These are phyloP conservation scores for Piloderma croceum DNA, from an alignment of 768 basidiomycete genomes.

Conservation along the genomic window DNA sequence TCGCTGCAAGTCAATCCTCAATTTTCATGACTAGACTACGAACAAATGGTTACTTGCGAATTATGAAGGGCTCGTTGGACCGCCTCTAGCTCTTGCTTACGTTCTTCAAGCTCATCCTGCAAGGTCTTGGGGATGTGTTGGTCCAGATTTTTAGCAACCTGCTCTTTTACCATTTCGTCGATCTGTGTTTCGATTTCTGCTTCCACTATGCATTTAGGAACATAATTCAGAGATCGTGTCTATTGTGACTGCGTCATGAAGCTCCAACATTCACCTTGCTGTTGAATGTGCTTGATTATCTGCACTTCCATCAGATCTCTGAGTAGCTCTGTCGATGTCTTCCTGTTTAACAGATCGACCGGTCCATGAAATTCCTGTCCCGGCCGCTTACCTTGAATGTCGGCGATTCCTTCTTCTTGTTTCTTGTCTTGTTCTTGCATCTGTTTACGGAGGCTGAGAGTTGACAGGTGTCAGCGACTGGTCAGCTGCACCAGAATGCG, in stretches of 20 bases:
- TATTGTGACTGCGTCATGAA: neutral
- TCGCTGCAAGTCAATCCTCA: conserved; percentile 34
- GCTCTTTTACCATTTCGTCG: conserved; percentile 43
- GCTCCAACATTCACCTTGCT: conserved; percentile 43
- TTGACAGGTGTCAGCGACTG: neutral
- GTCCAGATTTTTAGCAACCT: conserved; percentile 45
- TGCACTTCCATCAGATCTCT: conserved; percentile 40
- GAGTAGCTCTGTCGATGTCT: conserved; percentile 35
- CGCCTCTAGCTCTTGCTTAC: conserved; percentile 41
- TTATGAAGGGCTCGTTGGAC: conserved; percentile 47
- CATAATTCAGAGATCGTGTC: neutral
- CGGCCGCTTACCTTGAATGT: conserved; percentile 40
- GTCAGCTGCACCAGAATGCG: neutral
- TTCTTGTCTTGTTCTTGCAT: conserved; percentile 38
- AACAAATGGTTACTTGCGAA: conserved; percentile 37
- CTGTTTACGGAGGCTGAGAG: conserved; percentile 37
- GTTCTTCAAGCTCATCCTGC: conserved; percentile 42
- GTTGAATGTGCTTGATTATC: conserved; percentile 38
- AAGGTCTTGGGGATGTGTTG: conserved; percentile 41
- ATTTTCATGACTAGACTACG: neutral
- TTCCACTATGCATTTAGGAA: conserved; percentile 32
- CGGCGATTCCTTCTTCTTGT: conserved; percentile 39
- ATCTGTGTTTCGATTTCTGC: conserved; percentile 43
- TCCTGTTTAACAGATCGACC: neutral
- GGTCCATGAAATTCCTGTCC: neutral